Evolutionary conservation across 2,329 filamentous ascomycete species (phyloP).

Genomic region (Rhynchosporium secalis): DNA sequence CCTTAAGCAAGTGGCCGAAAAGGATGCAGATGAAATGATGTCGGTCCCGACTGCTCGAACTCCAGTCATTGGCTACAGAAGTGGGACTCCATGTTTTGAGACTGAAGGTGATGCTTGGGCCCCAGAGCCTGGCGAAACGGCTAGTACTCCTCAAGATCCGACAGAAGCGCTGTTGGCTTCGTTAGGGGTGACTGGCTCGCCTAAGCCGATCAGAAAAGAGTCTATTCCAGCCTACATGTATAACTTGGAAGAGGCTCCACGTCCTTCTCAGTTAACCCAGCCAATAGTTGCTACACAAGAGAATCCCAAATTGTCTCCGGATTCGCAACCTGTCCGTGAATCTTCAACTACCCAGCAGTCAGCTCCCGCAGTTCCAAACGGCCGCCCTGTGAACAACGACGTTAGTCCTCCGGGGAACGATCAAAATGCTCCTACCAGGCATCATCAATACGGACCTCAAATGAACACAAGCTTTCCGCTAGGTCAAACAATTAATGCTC

Average conservation of each 20-base stretch:
- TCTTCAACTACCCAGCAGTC: not conserved
- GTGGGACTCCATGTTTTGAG: constrained; percentile 31
- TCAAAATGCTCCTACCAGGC: constrained; percentile 15
- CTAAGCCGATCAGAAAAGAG: constrained; percentile 38
- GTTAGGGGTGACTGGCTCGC: constrained; percentile 40
- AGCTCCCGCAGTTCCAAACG: not conserved
- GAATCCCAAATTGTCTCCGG: constrained; percentile 5
- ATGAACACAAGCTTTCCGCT: not conserved
- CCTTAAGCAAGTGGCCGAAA: constrained; percentile 26
- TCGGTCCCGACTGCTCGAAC: constrained; percentile 19
- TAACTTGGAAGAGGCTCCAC: constrained; percentile 15
- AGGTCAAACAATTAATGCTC: too few relatives aligned
- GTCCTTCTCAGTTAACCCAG: constrained; percentile 10
- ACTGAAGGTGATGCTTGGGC: constrained; percentile 38
- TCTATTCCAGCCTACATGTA: constrained; percentile 22
- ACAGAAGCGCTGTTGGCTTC: constrained; percentile 40
- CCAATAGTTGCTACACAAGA: constrained; percentile 6
- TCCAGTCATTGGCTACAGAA: constrained; percentile 23
- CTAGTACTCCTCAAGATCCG: constrained; percentile 29
- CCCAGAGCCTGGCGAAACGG: constrained; percentile 36
- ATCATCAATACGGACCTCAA: constrained; percentile 4
- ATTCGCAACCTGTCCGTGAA: not conserved
- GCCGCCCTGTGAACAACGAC: constrained; percentile 9
- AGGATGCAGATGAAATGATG: constrained; percentile 14
- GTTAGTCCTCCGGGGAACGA: not conserved